These are phyloP conservation scores for Plasmodium vinckei DNA, from an alignment of 169 alveolate species.

Conservation along the genomic window DNA sequence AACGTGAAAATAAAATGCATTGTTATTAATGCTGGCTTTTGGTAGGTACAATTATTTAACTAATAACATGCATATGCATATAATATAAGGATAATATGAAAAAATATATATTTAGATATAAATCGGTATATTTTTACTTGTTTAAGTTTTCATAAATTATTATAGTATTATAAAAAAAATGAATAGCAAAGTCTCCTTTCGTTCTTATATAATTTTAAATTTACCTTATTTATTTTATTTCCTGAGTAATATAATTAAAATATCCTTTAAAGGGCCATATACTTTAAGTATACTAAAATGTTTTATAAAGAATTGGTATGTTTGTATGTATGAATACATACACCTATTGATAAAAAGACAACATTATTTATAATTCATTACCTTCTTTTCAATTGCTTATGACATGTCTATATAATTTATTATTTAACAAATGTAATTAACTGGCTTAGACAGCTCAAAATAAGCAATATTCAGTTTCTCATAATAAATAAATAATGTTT, in stretches of 20 bases:
- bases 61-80: constrained; percentile 6
- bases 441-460: too few relatives aligned
- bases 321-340: background rate
- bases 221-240: constrained; percentile 13
- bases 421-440: too few relatives aligned
- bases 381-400: background rate
- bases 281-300: constrained; percentile 37
- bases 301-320: constrained; percentile 62
- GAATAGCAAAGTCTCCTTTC: background rate
- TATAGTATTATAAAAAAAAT: constrained; percentile 8
- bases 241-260: constrained; percentile 19
- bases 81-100: background rate
- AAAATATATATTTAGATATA: background rate
- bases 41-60: constrained; percentile 26
- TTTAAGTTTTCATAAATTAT: constrained; percentile 8
- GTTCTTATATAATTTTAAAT: background rate
- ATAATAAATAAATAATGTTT: too few relatives aligned
- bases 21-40: constrained; percentile 6
- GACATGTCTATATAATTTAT: too few relatives aligned
- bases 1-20: background rate
- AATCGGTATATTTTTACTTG: background rate
- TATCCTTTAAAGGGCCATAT: constrained; percentile 2
- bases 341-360: constrained; percentile 1
- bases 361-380: too few relatives aligned
- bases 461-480: too few relatives aligned